Conservation (phyloP, 352 stramenopile genomes). For the Globisporangium cystogenes region DNA sequence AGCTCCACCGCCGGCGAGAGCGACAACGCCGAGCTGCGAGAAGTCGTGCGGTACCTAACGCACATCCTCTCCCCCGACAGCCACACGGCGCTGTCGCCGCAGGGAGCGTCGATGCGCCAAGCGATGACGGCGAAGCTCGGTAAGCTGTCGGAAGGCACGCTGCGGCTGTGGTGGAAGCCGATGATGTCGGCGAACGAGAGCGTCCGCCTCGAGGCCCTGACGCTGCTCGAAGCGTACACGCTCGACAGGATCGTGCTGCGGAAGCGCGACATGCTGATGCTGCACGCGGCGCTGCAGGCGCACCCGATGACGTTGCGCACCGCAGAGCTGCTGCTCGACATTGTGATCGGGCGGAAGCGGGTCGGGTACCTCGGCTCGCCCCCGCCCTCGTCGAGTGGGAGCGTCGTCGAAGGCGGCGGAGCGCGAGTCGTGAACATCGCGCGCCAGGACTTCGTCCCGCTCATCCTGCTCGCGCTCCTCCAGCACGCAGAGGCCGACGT, state of each 20-base stretch:
- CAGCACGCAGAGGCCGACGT: conserved; percentile 42
- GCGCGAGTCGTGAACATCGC: conserved; percentile 35
- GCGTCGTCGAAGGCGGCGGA: too few relatives aligned
- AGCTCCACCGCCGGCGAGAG: conserved; percentile 6
- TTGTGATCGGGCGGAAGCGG: conserved; percentile 53
- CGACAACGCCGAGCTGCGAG: conserved; percentile 40
- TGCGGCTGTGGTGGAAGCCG: conserved; percentile 57
- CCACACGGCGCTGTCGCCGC: neutral
- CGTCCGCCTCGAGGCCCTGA: conserved; percentile 52
- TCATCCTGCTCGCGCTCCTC: conserved; percentile 45
- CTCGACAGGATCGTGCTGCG: conserved; percentile 55
- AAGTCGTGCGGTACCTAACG: conserved; percentile 62
- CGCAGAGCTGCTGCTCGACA: conserved; percentile 50
- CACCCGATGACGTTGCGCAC: conserved; percentile 42
- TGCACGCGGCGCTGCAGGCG: conserved; percentile 43
- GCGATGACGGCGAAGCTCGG: conserved; percentile 27
- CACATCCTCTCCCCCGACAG: conserved; percentile 29
- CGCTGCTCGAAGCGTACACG: conserved; percentile 69
- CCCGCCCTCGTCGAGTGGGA: too few relatives aligned
- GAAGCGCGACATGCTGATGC: conserved; percentile 55
- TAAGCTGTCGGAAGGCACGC: conserved; percentile 59
- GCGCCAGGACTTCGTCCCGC: conserved; percentile 48
- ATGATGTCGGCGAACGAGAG: conserved; percentile 41
- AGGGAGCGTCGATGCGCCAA: conserved; percentile 14
- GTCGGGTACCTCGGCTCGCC: conserved; percentile 4